Percentiles rank a stretch among this genome's conserved stretches.
Evolutionary conservation across 2,329 filamentous ascomycete species (phyloP).

Genomic region (Bipolaris cookei): DNA sequence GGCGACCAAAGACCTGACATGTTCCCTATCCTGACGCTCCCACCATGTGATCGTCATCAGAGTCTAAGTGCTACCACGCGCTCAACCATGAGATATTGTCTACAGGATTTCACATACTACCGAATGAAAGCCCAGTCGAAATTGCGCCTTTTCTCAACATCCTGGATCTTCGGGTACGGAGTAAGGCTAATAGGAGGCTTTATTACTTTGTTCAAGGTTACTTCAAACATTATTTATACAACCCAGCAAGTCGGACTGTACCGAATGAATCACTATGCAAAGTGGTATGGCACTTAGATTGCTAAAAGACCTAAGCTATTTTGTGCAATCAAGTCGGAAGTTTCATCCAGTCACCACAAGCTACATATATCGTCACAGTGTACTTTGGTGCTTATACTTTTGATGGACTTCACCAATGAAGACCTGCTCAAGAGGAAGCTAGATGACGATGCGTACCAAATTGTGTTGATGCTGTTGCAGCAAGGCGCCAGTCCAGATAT

Average conservation of each 20-base stretch:
- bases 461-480: constrained; percentile 21
- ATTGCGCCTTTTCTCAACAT: constrained; percentile 1
- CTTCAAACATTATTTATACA: neutral
- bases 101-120: constrained; percentile 10
- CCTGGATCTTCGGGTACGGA: neutral
- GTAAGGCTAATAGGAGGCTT: neutral
- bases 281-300: constrained; percentile 13
- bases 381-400: constrained; percentile 10
- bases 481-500: constrained; percentile 19
- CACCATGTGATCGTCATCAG: neutral
- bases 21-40: neutral
- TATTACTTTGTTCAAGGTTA: constrained; percentile 1
- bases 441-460: constrained; percentile 20
- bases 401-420: constrained; percentile 1
- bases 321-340: constrained; percentile 16
- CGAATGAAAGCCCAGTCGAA: constrained; percentile 1
- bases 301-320: constrained; percentile 12
- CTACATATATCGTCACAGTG: constrained; percentile 17
- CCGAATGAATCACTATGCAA: constrained; percentile 16
- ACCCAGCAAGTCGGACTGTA: neutral
- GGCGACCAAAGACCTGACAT: neutral
- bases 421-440: constrained; percentile 17
- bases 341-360: constrained; percentile 17
- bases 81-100: neutral
- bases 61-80: neutral